Conservation (phyloP, 202 grass and related monocot species). For the Setaria italica region DNA sequence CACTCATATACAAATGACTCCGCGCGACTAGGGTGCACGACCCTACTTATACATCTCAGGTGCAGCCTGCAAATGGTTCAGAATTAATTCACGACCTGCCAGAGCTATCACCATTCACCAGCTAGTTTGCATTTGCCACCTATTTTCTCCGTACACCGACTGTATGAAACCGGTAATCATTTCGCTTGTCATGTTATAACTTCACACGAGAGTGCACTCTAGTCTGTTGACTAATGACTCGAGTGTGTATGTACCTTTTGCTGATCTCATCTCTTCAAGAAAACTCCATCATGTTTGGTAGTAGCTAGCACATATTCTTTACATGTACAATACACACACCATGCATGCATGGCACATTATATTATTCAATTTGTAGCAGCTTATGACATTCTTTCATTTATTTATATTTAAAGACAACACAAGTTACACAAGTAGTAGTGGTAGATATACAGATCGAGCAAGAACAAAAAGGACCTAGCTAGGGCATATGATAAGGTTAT, state of each 20-base stretch:
- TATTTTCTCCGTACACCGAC: neutral
- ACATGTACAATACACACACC: neutral
- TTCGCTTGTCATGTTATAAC: neutral
- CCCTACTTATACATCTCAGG: constrained; percentile 13
- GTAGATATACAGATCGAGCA: neutral
- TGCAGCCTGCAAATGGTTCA: constrained; percentile 24
- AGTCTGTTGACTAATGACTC: constrained; percentile 1
- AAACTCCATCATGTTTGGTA: constrained; percentile 36
- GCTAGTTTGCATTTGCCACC: neutral
- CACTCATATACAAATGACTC: constrained; percentile 5
- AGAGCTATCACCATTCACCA: too few relatives aligned
- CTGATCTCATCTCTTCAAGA: constrained; percentile 46
- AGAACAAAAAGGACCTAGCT: neutral
- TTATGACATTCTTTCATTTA: neutral
- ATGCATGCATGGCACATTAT: neutral
- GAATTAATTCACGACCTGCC: neutral
- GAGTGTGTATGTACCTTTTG: neutral
- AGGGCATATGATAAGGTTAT: constrained; percentile 4
- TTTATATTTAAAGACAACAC: neutral
- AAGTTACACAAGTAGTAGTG: neutral
- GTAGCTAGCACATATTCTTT: neutral
- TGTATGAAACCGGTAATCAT: neutral
- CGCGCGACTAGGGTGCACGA: neutral
- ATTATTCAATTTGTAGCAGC: neutral
- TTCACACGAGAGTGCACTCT: neutral